Evolutionary conservation across 441 rosid species (phyloP).

Genomic region (Pelargonium exstipulatum): DNA sequence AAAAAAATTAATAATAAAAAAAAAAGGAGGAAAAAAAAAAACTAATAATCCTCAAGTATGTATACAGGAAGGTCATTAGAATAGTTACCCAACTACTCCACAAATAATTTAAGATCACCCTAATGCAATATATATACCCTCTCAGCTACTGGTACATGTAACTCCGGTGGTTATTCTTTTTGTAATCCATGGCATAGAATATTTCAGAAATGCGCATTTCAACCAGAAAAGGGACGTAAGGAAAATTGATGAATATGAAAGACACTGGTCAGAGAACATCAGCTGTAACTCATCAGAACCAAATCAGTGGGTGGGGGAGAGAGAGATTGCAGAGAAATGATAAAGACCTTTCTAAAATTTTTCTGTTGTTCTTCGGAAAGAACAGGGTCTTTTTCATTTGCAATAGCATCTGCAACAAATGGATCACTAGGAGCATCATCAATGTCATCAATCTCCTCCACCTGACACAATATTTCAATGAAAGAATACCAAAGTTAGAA

Average conservation of each 20-base stretch:
- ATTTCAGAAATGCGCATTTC: neutral
- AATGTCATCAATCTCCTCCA: conserved; percentile 95
- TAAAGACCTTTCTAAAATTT: conserved; percentile 65
- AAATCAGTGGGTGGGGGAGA: neutral
- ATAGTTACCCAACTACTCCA: too few species aligned
- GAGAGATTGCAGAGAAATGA: conserved; percentile 16
- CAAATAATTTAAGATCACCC: too few species aligned
- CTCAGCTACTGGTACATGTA: too few species aligned
- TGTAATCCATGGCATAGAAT: neutral
- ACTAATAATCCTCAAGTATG: neutral
- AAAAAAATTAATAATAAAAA: neutral
- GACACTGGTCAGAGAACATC: neutral
- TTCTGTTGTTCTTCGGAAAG: conserved; percentile 79
- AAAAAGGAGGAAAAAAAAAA: neutral
- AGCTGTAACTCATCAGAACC: neutral
- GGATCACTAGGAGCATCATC: conserved; percentile 67
- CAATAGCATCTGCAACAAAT: conserved; percentile 75
- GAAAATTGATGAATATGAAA: neutral
- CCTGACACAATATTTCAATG: conserved; percentile 41
- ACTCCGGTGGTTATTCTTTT: too few species aligned
- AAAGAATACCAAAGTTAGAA: conserved; percentile 17
- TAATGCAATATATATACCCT: too few species aligned
- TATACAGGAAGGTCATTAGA: neutral
- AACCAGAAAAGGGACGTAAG: neutral
- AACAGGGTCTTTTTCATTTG: conserved; percentile 66